Base-by-base conservation (phyloP, 805 yeast genomes). In the Wickerhamiella occidentalis region DNA sequence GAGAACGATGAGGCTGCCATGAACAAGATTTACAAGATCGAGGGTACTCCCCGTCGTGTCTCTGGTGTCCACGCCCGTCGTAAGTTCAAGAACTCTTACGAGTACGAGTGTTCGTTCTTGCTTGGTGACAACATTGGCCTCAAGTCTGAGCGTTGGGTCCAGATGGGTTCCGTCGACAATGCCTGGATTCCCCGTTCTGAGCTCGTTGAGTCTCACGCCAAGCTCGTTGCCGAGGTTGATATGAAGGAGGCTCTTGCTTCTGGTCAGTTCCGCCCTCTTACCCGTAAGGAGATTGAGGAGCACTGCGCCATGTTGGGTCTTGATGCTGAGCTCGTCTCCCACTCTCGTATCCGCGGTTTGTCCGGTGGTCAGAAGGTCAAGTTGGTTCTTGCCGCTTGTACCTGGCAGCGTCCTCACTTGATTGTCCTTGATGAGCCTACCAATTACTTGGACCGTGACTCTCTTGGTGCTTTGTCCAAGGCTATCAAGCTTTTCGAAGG, bases 341-440 rank as follows among this genome's bases (percentile, higher is more conserved):
- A 92, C 82, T 88, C 98, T 63, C 90, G 96, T 80, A 92, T 92
- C 74, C 88, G 96, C 80, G 97, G 98, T 85, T 80, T 92, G 68
- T 92, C 98, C 64, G 98, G 98, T 83, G 98, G 98, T 79, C 98
- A 92, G 80, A 92, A 92, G 82, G 98, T 92, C 75, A 92, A 92
- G 78, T 84, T 92, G 71, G 98, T 92, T 67, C 77, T 92, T 67
- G 99, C 99, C 74, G 98, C 97, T 74, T 86, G 97, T 82, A 88
- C 97, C 54, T 92, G 98, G 98, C 96, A 90, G 79, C 90, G 97
- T 80, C 98, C 98, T 70, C 98, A 92, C 72, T 80, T 92, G 78
- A 88, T 92, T 65, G 98, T 92, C 64, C 84, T 92, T 73, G 98
- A 92, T 78, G 98, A 90, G 80, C 98, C 98, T 76, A 92, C 98